A percentile compares a stretch with the other conserved stretches of the same genome.
phyloP scores from a whole-genome alignment of 2,329 filamentous ascomycete genomes.

The Neofusicoccum laricinum region DNA sequence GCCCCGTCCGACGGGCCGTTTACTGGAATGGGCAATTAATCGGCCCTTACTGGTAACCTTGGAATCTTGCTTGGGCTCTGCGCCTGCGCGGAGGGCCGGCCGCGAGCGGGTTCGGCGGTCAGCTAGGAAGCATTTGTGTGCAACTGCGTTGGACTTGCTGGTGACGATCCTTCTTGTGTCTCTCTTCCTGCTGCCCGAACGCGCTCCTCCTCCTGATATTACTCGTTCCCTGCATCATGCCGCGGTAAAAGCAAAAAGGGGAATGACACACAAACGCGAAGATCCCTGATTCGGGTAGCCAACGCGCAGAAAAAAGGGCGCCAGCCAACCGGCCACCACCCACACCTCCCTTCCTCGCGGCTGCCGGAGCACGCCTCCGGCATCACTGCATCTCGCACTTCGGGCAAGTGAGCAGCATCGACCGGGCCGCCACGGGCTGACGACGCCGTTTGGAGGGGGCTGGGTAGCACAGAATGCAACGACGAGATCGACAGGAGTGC shows the following conservation, averaged over 20 bases:
- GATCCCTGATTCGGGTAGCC: neutral
- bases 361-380: neutral
- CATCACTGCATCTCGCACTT: neutral
- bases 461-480: too few relatives aligned
- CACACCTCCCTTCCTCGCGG: neutral
- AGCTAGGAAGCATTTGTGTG: too few relatives aligned
- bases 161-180: neutral
- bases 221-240: neutral
- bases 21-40: conserved; percentile 12
- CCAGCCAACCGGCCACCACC: neutral
- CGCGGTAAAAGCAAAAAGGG: neutral
- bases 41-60: conserved; percentile 7
- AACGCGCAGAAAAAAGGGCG: neutral
- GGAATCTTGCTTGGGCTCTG: neutral
- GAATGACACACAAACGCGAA: neutral
- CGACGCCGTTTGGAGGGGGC: neutral
- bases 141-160: too few relatives aligned
- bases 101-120: neutral
- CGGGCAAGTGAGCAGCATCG: neutral
- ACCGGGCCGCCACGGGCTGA: neutral
- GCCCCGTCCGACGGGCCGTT: conserved; percentile 1
- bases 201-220: neutral
- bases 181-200: neutral
- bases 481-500: too few relatives aligned
- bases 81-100: neutral